phyloP scores from a whole-genome alignment of 1,284 basidiomycete genomes.

The Coniferiporia sulphurascens region DNA sequence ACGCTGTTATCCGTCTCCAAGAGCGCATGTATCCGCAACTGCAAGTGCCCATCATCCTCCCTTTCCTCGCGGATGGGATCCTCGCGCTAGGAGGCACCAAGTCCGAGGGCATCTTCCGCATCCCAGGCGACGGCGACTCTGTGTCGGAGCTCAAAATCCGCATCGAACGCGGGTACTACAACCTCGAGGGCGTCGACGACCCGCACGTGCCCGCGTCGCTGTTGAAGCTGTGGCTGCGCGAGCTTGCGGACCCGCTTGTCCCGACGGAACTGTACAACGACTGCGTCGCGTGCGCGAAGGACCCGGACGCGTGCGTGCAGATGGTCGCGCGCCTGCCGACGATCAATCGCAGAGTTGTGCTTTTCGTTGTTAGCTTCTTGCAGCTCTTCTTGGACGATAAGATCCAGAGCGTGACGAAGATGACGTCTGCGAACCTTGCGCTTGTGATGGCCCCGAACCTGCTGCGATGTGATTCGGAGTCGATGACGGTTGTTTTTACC shows the following conservation, averaged over 20 bases:
- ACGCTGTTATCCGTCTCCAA: constrained; percentile 78
- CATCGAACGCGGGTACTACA: constrained; percentile 88
- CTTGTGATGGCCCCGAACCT: constrained; percentile 89
- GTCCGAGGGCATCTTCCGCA: constrained; percentile 85
- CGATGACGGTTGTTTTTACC: constrained; percentile 80
- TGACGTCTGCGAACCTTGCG: constrained; percentile 76
- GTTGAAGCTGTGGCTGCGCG: constrained; percentile 89
- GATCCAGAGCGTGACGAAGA: constrained; percentile 72
- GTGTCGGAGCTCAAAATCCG: constrained; percentile 82
- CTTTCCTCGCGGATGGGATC: constrained; percentile 88
- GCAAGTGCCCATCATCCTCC: constrained; percentile 85
- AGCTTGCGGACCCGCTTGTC: constrained; percentile 83
- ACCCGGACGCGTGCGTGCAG: constrained; percentile 63
- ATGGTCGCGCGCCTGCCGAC: constrained; percentile 76
- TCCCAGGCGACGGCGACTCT: constrained; percentile 82
- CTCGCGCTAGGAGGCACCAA: constrained; percentile 81
- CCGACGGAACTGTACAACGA: constrained; percentile 86
- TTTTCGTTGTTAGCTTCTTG: constrained; percentile 85
- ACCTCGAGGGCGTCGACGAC: constrained; percentile 80
- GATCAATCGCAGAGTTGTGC: constrained; percentile 76
- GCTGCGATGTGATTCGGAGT: constrained; percentile 76
- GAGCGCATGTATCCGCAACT: constrained; percentile 78
- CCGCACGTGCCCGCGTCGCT: constrained; percentile 84
- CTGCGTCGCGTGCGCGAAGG: constrained; percentile 66
- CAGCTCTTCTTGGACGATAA: constrained; percentile 81